Percentiles rank a stretch among this genome's conserved stretches.
phyloP scores from a whole-genome alignment of 345 rosid genomes.

The Hevea brasiliensis region DNA sequence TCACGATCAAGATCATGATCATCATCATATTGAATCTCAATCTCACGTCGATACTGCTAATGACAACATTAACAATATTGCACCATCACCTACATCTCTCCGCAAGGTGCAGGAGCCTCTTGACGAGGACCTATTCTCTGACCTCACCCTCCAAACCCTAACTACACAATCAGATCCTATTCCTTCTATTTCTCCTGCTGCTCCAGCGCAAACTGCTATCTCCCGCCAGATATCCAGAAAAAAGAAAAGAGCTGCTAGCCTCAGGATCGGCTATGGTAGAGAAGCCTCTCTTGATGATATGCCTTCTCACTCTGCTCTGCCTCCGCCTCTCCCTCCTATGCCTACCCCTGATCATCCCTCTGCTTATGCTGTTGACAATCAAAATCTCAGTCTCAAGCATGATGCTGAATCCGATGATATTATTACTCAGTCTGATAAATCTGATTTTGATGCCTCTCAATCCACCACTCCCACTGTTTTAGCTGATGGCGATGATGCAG shows the following conservation, averaged over 20 bases:
- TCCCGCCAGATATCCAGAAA: conserved; percentile 62
- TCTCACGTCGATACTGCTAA: conserved; percentile 10
- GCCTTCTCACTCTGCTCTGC: conserved; percentile 7
- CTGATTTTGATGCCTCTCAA: not conserved
- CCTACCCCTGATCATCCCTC: not conserved
- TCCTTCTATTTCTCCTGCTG: not conserved
- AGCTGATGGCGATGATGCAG: not conserved
- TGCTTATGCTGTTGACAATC: not conserved
- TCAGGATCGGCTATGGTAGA: conserved; percentile 79
- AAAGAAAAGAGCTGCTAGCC: conserved; percentile 69
- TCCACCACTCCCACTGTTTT: not conserved
- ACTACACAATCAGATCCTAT: conserved; percentile 9
- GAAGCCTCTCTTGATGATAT: conserved; percentile 24
- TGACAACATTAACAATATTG: conserved; percentile 19
- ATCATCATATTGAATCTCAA: not conserved
- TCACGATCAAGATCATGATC: not conserved
- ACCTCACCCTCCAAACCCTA: conserved; percentile 43
- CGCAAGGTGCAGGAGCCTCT: conserved; percentile 40
- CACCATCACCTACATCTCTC: not conserved
- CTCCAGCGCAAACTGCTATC: conserved; percentile 10
- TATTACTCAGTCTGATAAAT: too few species aligned
- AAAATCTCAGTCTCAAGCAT: not conserved
- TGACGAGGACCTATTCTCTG: conserved; percentile 83
- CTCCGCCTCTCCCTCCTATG: not conserved
- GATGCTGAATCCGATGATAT: not conserved